phyloP scores from a whole-genome alignment of 1,284 basidiomycete species.

The Termitomyces sp. region DNA sequence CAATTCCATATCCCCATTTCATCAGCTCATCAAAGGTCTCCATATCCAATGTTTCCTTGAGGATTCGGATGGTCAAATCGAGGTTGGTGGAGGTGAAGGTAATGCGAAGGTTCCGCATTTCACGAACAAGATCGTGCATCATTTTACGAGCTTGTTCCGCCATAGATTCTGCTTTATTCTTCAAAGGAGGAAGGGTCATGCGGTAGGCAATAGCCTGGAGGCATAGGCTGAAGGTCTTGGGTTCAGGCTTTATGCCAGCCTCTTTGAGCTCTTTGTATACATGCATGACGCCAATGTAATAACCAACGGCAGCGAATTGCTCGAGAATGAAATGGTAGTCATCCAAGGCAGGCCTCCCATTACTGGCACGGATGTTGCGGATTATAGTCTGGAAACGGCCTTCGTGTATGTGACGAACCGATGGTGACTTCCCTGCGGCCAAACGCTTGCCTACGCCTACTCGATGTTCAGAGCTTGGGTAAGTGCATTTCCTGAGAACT shows the following conservation, averaged over 20 bases:
- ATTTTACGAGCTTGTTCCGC: constrained; percentile 38
- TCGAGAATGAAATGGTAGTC: constrained; percentile 72
- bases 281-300: constrained; percentile 50
- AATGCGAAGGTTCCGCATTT: constrained; percentile 47
- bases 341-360: constrained; percentile 43
- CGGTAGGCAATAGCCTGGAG: constrained; percentile 66
- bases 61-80: constrained; percentile 60
- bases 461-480: constrained; percentile 41
- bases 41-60: constrained; percentile 56
- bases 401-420: constrained; percentile 49
- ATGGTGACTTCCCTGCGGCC: constrained; percentile 28
- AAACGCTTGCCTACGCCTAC: constrained; percentile 34
- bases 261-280: constrained; percentile 56
- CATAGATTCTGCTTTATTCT: constrained; percentile 27
- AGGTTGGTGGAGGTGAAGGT: constrained; percentile 53
- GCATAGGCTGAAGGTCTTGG: constrained; percentile 55
- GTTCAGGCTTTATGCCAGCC: constrained; percentile 38
- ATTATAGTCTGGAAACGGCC: constrained; percentile 59
- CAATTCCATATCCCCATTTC: constrained; percentile 66
- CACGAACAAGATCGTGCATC: constrained; percentile 46
- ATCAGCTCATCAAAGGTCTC: constrained; percentile 52
- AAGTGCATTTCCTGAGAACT: constrained; percentile 61
- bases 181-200: constrained; percentile 49
- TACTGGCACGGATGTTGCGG: constrained; percentile 57
- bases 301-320: constrained; percentile 69